A percentile compares a stretch with the other conserved stretches of the same genome.
Evolutionary conservation across 2,329 filamentous ascomycete genomes (phyloP).

Genomic region (Helminthosporium solani): DNA sequence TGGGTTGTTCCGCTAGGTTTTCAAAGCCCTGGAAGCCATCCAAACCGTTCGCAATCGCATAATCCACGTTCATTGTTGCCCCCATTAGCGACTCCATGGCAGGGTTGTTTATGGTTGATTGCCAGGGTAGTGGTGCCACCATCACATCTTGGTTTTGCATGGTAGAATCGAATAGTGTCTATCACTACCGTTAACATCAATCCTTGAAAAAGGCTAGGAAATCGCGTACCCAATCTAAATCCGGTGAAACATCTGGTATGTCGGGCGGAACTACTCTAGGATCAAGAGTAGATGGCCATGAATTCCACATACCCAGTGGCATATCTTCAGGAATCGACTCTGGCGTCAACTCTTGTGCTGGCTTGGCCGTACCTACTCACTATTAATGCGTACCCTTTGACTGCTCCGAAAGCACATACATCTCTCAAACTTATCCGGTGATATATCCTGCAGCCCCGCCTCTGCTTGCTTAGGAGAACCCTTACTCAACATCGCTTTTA

Average conservation of each 20-base stretch:
- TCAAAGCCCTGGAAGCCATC: constrained; percentile 6
- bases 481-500: constrained; percentile 19
- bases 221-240: constrained; percentile 20
- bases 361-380: constrained; percentile 4
- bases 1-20: background rate
- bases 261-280: constrained; percentile 3
- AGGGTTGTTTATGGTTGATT: constrained; percentile 6
- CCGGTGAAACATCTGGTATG: constrained; percentile 14
- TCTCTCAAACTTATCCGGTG: background rate
- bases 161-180: constrained; percentile 17
- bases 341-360: constrained; percentile 12
- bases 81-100: constrained; percentile 15
- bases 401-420: constrained; percentile 3
- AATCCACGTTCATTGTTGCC: constrained; percentile 7
- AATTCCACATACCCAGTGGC: constrained; percentile 12
- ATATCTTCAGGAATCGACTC: constrained; percentile 11
- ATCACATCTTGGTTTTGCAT: constrained; percentile 17
- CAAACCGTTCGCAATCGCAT: constrained; percentile 8
- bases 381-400: background rate
- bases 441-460: background rate
- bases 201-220: too few species aligned
- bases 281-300: constrained; percentile 6
- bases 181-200: background rate
- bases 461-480: constrained; percentile 5
- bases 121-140: constrained; percentile 14